These are phyloP conservation scores for Linnemannia schmuckeri DNA, from an alignment of 192 early-diverging fungal species.

Conservation along the genomic window DNA sequence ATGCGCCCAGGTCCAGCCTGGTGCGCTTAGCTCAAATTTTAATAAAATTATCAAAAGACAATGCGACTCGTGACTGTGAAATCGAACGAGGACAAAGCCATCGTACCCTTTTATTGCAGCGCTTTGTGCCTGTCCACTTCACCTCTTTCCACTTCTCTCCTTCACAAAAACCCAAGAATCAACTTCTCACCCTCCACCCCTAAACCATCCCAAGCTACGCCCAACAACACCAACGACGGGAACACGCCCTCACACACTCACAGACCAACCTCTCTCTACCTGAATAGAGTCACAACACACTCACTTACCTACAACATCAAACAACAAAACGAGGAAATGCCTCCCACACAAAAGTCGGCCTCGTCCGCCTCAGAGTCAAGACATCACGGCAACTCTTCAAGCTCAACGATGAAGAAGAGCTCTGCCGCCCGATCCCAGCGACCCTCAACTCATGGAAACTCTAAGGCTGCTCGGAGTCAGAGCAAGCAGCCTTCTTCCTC, in stretches of 20 bases:
- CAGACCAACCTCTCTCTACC: not conserved
- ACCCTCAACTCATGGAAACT: not conserved
- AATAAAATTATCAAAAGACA: not conserved
- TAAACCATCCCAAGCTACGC: not conserved
- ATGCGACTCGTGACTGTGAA: not conserved
- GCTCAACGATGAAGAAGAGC: not conserved
- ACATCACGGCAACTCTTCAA: not conserved
- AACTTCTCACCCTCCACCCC: no score
- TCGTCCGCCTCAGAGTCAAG: slow-evolving; percentile 10
- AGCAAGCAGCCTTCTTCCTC: not conserved
- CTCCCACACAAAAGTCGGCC: slow-evolving; percentile 9
- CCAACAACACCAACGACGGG: not conserved
- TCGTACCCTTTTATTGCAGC: not conserved
- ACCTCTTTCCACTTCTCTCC: not conserved
- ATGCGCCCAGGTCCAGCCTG: not conserved
- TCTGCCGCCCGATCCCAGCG: not conserved
- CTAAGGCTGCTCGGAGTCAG: slow-evolving; percentile 1
- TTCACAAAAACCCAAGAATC: not conserved
- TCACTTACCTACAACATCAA: not conserved
- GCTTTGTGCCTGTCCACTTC: not conserved
- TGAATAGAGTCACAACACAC: not conserved
- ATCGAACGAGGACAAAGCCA: not conserved
- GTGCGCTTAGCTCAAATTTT: not conserved
- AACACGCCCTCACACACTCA: not conserved
- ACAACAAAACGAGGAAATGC: slow-evolving; percentile 2